phyloP scores from a whole-genome alignment of 768 basidiomycete genomes.

The Boletus reticuloceps region DNA sequence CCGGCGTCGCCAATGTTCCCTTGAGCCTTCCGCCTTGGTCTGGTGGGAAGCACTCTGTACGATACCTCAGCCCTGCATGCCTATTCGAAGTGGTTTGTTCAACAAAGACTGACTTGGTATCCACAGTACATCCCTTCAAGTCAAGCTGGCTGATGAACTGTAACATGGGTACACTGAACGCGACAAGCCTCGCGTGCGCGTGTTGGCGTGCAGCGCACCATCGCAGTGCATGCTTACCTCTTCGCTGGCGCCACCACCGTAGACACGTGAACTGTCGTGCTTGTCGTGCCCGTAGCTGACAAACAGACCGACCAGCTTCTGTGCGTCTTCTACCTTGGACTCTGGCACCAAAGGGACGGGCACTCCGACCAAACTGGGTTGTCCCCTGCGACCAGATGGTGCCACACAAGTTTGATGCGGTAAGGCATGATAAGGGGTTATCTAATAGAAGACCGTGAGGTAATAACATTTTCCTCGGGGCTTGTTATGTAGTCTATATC shows the following conservation, averaged over 20 bases:
- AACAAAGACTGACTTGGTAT: slow-evolving; percentile 12
- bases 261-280: not conserved
- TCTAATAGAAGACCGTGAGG: too few species aligned
- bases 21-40: not conserved
- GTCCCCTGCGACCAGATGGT: slow-evolving; percentile 7
- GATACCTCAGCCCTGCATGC: too few species aligned
- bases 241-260: slow-evolving; percentile 17
- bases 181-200: too few species aligned
- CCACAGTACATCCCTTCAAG: slow-evolving; percentile 16
- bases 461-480: not conserved
- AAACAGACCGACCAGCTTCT: slow-evolving; percentile 20
- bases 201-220: not conserved
- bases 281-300: slow-evolving; percentile 10
- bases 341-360: slow-evolving; percentile 1
- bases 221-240: not conserved
- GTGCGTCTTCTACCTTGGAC: slow-evolving; percentile 14
- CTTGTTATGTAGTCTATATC: too few species aligned
- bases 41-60: too few species aligned
- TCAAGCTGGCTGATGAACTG: slow-evolving; percentile 16
- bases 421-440: not conserved
- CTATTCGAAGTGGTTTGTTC: too few species aligned
- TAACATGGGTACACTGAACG: too few species aligned
- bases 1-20: not conserved
- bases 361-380: slow-evolving; percentile 13
- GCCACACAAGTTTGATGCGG: not conserved